A percentile compares a stretch with the other conserved stretches of the same genome.
These are phyloP conservation scores for Cutaneotrichosporon cyanovorans DNA, from an alignment of 1,284 basidiomycete species.

Conservation along the genomic window DNA sequence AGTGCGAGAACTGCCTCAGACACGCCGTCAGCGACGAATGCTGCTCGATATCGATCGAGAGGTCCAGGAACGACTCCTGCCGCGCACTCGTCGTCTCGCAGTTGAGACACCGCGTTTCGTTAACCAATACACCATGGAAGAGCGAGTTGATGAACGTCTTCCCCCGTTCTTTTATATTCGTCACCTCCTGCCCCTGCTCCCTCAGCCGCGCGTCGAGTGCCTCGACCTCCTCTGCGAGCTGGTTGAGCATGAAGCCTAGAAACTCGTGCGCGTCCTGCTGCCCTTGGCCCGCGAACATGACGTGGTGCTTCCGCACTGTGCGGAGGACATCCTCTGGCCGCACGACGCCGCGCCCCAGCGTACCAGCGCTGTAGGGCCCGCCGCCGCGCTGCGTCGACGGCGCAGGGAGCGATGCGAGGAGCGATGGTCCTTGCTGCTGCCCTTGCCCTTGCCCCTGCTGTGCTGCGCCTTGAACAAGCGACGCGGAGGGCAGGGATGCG, in stretches of 20 bases:
- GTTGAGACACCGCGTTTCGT: conserved; percentile 92
- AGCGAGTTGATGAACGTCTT: conserved; percentile 82
- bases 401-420: conserved; percentile 39
- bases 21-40: conserved; percentile 93
- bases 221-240: conserved; percentile 86
- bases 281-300: conserved; percentile 73
- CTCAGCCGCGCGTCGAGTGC: conserved; percentile 50
- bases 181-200: conserved; percentile 21
- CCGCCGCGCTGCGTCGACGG: conserved; percentile 40
- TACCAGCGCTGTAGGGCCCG: conserved; percentile 42
- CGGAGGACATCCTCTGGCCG: conserved; percentile 82
- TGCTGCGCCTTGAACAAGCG: conserved; percentile 12
- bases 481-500: conserved; percentile 27
- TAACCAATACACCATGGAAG: conserved; percentile 88
- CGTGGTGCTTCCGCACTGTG: conserved; percentile 80
- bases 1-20: conserved; percentile 89
- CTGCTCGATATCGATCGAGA: conserved; percentile 97
- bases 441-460: not conserved
- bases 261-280: conserved; percentile 98
- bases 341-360: conserved; percentile 67
- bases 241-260: conserved; percentile 87
- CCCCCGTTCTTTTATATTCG: conserved; percentile 32
- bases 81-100: conserved; percentile 98
- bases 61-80: conserved; percentile 91
- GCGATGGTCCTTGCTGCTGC: conserved; percentile 30